Percentiles rank a stretch among this genome's conserved stretches.
Evolutionary conservation across 345 rosid species (phyloP).

Genomic region (Ceriops decandra): DNA sequence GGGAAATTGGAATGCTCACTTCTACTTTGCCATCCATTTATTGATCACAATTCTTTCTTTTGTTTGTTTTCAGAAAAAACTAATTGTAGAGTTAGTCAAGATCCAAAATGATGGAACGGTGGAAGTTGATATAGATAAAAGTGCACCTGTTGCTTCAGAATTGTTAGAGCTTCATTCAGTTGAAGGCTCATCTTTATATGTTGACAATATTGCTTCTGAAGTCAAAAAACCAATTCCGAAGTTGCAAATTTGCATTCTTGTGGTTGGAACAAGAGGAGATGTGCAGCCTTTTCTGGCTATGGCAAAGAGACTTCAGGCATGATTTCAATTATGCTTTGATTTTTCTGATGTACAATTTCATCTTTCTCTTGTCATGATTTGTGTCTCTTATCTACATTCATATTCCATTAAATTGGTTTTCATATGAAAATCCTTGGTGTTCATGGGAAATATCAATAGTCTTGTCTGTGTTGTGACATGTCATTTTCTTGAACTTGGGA

Average conservation of each 20-base stretch:
- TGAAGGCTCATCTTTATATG: constrained; percentile 42
- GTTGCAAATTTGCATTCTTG: constrained; percentile 77
- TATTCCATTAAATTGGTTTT: neutral
- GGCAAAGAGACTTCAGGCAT: constrained; percentile 93
- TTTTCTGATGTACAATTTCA: constrained; percentile 1
- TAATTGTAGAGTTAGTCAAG: constrained; percentile 76
- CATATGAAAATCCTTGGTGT: neutral
- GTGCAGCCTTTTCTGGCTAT: constrained; percentile 94
- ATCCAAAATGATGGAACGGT: constrained; percentile 95
- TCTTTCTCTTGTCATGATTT: neutral
- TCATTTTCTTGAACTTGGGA: neutral
- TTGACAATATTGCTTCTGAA: constrained; percentile 37
- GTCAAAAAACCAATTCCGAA: constrained; percentile 60
- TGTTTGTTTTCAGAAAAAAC: constrained; percentile 54
- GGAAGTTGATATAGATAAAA: constrained; percentile 72
- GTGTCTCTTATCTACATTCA: neutral
- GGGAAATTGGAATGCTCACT: neutral
- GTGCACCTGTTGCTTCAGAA: constrained; percentile 70
- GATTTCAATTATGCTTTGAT: constrained; percentile 18
- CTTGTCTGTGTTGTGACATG: neutral
- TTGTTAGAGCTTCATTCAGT: constrained; percentile 60
- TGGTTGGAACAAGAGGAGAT: constrained; percentile 99
- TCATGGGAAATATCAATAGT: neutral
- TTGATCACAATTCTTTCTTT: constrained; percentile 5
- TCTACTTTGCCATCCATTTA: constrained; percentile 7